Evolutionary conservation across 495 filamentous ascomycete genomes (phyloP), one percentile per base, ranked within the genome.

Genomic region (Glonium stellatum): DNA sequence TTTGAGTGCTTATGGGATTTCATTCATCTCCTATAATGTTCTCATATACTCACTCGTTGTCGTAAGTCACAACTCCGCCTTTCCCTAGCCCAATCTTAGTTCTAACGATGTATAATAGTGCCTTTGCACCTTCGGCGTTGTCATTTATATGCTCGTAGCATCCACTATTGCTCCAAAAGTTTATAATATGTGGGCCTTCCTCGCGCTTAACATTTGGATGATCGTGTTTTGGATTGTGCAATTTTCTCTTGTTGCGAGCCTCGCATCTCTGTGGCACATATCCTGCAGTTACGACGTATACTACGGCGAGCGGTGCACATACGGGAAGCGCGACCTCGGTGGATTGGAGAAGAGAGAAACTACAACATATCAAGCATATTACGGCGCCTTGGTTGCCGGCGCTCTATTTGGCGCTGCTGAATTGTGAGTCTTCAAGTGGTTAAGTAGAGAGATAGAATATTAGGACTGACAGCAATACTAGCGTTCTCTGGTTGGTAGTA

Each of bases 141-240:
- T 21, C 42, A 44, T 34, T 23, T 66, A 66, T 51, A 54, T 62
- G 15, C 3, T 62, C 21, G 54, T 36, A 1, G 41, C 63, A 10
- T 23, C 35, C 41, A 49, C 62, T 55, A 58, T 52, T 21, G 27
- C 57, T 39, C 27, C 54, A 41, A 31, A 59, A 31, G 8, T 55
- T 13, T 66, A 66, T 35, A 66, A 66, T 50, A 57, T 49, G 23
- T 66, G 27, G 18, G 39, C 49, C 19, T 27, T 55, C 22, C 55
- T 66, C 27, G 63, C 39, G 11, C 22, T 57, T 22, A 47, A 66
- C 42, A 35, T 57, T 47, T 57, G 18, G 44, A 66, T 66, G 63
- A 15, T 66, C 31, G 55, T 66, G 35, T 66, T 66, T 35, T 66
- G 63, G 63, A 52, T 66, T 23, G 49, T 66, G 4, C 55, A 66